These are phyloP conservation scores for Polyporus arcularius DNA, from an alignment of 768 basidiomycete species.

Conservation along the genomic window DNA sequence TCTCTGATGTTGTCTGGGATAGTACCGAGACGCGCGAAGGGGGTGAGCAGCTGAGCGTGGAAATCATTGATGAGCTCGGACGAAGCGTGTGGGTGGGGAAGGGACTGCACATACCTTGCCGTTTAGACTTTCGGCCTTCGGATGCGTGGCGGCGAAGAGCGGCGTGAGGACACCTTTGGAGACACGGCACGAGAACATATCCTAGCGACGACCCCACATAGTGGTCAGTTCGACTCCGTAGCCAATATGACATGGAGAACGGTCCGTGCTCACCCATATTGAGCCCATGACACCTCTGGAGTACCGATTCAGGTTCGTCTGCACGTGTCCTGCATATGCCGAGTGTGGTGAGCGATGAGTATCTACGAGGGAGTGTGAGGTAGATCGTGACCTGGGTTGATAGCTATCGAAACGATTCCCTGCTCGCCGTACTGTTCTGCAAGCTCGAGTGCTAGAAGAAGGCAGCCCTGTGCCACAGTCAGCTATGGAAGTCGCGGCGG, in stretches of 20 bases:
- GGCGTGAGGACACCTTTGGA: conserved; percentile 8
- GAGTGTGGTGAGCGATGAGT: not conserved
- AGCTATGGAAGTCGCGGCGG: not conserved
- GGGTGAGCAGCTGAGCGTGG: conserved; percentile 1
- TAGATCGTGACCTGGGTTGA: conserved; percentile 38
- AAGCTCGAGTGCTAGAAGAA: conserved; percentile 46
- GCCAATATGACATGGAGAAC: too few relatives aligned
- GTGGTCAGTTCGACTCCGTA: too few relatives aligned
- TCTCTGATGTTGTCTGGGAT: not conserved
- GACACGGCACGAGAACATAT: conserved; percentile 7
- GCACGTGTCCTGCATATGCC: not conserved
- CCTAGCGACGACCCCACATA: not conserved
- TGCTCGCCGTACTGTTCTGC: conserved; percentile 47
- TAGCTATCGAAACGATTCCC: conserved; percentile 42
- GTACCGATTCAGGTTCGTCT: conserved; percentile 5
- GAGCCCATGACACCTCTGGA: not conserved
- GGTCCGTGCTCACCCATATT: not conserved
- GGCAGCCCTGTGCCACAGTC: not conserved
- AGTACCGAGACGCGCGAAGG: not conserved
- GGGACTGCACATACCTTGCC: not conserved
- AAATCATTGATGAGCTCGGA: too few relatives aligned
- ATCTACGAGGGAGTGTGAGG: too few relatives aligned
- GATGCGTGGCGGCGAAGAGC: conserved; percentile 14
- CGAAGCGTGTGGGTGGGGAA: not conserved
- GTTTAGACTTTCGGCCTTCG: not conserved